These are phyloP conservation scores for Phytophthora crassamura DNA, from an alignment of 352 stramenopile genomes.

Conservation along the genomic window DNA sequence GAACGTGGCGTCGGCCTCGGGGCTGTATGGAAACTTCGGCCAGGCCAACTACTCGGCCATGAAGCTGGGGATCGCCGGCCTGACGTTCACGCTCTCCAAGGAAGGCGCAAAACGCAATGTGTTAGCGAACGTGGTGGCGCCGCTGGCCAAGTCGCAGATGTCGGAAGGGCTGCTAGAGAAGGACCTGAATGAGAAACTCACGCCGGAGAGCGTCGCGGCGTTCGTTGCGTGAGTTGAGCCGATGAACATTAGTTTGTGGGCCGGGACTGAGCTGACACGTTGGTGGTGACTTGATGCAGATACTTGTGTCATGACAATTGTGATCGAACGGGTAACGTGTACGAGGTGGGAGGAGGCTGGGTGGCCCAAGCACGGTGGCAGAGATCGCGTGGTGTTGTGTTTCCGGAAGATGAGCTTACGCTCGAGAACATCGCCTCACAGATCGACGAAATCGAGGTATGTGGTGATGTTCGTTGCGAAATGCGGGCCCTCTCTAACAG, in stretches of 20 bases:
- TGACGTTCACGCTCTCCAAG: constrained; percentile 91
- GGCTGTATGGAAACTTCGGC: constrained; percentile 91
- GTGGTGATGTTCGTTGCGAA: background rate
- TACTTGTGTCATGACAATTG: constrained; percentile 88
- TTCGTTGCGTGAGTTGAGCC: constrained; percentile 64
- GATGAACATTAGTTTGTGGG: background rate
- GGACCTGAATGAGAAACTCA: constrained; percentile 68
- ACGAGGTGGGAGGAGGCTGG: constrained; percentile 87
- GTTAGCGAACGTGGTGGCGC: constrained; percentile 82
- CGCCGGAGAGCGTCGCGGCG: constrained; percentile 79
- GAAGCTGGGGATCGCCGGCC: constrained; percentile 93
- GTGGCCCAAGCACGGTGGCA: constrained; percentile 82
- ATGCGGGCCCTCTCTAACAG: background rate
- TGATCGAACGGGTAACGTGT: constrained; percentile 73
- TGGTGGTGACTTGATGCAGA: constrained; percentile 24
- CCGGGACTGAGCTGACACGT: too few relatives aligned
- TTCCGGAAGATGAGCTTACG: constrained; percentile 53
- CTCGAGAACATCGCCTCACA: constrained; percentile 55
- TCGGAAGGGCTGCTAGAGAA: constrained; percentile 78
- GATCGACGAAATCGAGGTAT: constrained; percentile 71
- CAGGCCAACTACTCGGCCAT: constrained; percentile 90
- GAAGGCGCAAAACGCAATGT: constrained; percentile 84
- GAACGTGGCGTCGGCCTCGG: constrained; percentile 82
- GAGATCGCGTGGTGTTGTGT: constrained; percentile 63
- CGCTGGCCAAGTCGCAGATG: constrained; percentile 87